Evolutionary conservation across 169 alveolate species (phyloP).

Genomic region (Babesia ovis): DNA sequence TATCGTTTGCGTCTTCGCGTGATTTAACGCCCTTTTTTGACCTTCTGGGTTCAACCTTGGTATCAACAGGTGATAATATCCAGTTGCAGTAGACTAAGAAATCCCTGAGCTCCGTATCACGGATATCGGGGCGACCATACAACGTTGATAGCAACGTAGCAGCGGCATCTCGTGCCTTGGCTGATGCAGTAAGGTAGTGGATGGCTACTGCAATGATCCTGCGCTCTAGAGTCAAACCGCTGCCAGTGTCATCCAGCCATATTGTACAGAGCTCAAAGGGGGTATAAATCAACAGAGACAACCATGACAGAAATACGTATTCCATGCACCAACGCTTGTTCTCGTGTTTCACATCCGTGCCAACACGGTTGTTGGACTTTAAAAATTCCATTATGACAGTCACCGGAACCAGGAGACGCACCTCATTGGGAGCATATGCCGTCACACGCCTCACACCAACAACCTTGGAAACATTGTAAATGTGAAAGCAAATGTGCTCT

Average conservation of each 20-base stretch:
- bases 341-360: slow-evolving; percentile 11
- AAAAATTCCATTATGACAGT: slow-evolving; percentile 15
- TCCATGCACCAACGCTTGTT: slow-evolving; percentile 57
- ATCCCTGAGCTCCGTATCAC: neutral
- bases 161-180: slow-evolving; percentile 61
- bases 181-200: slow-evolving; percentile 29
- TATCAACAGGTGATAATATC: neutral
- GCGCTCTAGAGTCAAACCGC: slow-evolving; percentile 15
- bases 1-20: no score
- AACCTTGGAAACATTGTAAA: slow-evolving; percentile 45
- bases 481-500: slow-evolving; percentile 46
- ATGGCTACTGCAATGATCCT: slow-evolving; percentile 21
- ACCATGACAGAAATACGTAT: slow-evolving; percentile 48
- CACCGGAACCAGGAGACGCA: slow-evolving; percentile 24
- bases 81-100: slow-evolving; percentile 15
- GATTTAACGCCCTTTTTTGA: no score
- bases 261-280: slow-evolving; percentile 48
- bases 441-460: slow-evolving; percentile 46
- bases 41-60: no score
- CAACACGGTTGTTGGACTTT: neutral
- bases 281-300: slow-evolving; percentile 46
- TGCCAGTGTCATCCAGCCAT: slow-evolving; percentile 29
- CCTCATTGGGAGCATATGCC: slow-evolving; percentile 55
- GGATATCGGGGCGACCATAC: slow-evolving; percentile 40
- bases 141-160: slow-evolving; percentile 47